A percentile compares a stretch with the other conserved stretches of the same genome.
Evolutionary conservation across 371 early-diverging fungal species (phyloP).

Genomic region (Mortierella sp.): DNA sequence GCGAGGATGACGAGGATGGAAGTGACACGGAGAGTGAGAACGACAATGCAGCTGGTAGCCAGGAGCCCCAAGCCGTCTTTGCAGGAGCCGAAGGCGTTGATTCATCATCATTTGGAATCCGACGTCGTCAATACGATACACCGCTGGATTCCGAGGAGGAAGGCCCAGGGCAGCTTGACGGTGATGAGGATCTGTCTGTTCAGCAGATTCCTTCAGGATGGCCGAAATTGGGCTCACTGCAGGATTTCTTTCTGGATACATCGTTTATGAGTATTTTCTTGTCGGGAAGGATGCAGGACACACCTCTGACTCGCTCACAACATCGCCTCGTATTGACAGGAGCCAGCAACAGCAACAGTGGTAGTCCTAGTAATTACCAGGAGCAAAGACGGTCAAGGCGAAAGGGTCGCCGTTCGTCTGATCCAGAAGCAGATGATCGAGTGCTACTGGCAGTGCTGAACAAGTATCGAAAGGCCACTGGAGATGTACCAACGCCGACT

Average conservation of each 20-base stretch:
- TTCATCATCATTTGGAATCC: conserved; percentile 32
- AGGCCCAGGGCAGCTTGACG: background rate
- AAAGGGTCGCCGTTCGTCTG: background rate
- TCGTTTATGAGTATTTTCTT: conserved; percentile 56
- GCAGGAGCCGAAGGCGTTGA: background rate
- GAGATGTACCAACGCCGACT: background rate
- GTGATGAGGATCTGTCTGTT: background rate
- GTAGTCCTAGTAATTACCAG: background rate
- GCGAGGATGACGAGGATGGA: conserved; percentile 14
- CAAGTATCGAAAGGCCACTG: conserved; percentile 29
- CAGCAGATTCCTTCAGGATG: conserved; percentile 14
- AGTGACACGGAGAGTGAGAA: conserved; percentile 2
- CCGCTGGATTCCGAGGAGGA: conserved; percentile 14
- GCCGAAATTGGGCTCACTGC: conserved; percentile 33
- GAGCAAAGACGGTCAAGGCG: background rate
- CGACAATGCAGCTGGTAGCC: background rate
- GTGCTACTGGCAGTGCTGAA: conserved; percentile 30
- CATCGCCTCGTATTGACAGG: conserved; percentile 31
- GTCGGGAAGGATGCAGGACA: conserved; percentile 47
- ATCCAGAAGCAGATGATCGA: conserved; percentile 13
- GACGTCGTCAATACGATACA: conserved; percentile 14
- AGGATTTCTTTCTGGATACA: conserved; percentile 56
- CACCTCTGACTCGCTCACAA: conserved; percentile 43
- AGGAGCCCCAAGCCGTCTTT: background rate
- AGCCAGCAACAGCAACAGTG: conserved; percentile 5